Evolutionary conservation across 345 rosid genomes (phyloP), one percentile per base, ranked within the genome.

Genomic region (Salix udensis): DNA sequence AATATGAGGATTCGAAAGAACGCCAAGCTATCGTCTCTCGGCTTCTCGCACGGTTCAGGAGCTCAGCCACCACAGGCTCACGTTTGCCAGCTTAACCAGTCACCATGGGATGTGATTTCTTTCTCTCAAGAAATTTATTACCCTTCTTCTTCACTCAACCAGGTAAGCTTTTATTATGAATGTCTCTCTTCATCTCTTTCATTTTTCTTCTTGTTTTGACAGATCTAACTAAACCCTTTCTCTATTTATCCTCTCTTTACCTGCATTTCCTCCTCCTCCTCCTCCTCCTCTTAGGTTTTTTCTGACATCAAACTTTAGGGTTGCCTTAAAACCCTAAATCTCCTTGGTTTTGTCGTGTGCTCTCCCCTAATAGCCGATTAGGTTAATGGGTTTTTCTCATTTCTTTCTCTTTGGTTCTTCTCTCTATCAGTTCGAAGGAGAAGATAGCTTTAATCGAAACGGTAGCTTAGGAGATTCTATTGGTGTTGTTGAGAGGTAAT

Each of bases 91-190:
- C 88, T 94, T n/a, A 94, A 92, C 92, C 96, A 92, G 89, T 92
- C 98, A 55, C 97, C 97, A 21, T 92, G 98, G 98, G 98, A 94
- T 91, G 97, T 90, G 87, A 88, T 89, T 86, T 44, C 86, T 42
- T 79, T 82, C 87, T 50, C 85, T 71, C 76, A 65, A 46, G 82
- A 78, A 19, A 19, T 77, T 66, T 42, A 42, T 42, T 42, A 42
- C 46, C 46, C 46, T 3, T 42, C 46, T 2, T 42, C 46, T 11
- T 42, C 46, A 42, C 46, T 42, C 46, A 42, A 3, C 46, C 46
- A 42, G 46, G 46, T 42, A 42, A 42, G 46, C 46, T 42, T 10
- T 42, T 12, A 10, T 42, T 42, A 42, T 42, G 1, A 3, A 42
- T 42, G 46, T 10, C 64, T 61, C 70, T 70, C 76, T 28, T 73